Base-by-base conservation (phyloP, 2,329 filamentous ascomycete species). In the Alternaria rosae region DNA sequence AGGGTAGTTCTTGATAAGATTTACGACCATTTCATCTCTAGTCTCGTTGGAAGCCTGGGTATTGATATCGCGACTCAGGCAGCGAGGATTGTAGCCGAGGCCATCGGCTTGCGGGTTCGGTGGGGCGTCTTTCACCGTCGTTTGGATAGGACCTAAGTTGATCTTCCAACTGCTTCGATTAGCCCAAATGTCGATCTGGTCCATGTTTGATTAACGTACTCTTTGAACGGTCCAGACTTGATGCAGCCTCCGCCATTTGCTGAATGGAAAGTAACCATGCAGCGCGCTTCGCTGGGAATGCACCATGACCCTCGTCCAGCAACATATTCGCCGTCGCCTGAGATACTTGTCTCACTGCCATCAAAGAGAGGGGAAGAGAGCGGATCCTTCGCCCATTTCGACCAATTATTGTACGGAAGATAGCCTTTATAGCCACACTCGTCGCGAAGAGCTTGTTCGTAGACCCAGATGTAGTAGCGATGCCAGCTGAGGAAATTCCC, bases 391-490 rank as follows among this genome's bases (percentile, higher is more conserved):
- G 65, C 62, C 28, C 64, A 54, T 15, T 55, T 58, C 25, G 65
- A 59, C 83, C 84, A 87, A 71, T 86, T 84, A 78, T 82, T 83
- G 74, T 85, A 86, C 3, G 80, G 80, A 28, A 77, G 73, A 41
- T 70, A 68, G 32, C 67, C 69, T 2, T 59, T 69, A 59, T 80
- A 82, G 12, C 75, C 75, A 53, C 81, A 82, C 54, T 82, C 80
- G 13, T 78, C 53, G 15, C 66, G 72, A 1, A 82, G 66, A 1
- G 78, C 77, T 30, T 76, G 65, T 57, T 82, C 79, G 58, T 77
- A 82, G 0, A 62, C 59, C 54, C 79, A 73, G 6, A 73, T 64
- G 59, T 74, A 80, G 57, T 77, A 74, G 9, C 80, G 71, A 57
- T 82, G 79, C 78, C 78, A 81, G 25, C 58, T 63, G 10, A 72